These are phyloP conservation scores for Leccinum broughii DNA, from an alignment of 768 basidiomycete species.

Conservation along the genomic window DNA sequence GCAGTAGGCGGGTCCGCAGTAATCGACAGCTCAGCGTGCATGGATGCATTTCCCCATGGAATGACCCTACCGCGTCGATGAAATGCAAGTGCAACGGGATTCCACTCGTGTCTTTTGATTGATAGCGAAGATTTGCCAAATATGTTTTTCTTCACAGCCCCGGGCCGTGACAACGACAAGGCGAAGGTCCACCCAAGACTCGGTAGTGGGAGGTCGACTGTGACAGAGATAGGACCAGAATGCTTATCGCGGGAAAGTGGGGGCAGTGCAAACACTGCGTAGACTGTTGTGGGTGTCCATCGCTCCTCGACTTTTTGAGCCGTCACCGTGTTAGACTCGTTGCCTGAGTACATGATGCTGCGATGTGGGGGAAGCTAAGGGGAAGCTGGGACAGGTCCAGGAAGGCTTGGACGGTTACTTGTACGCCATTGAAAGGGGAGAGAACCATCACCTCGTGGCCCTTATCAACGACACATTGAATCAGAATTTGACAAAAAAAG, in stretches of 20 bases:
- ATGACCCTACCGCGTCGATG: background rate
- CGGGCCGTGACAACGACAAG: constrained; percentile 38
- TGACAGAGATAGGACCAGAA: background rate
- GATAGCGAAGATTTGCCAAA: no score
- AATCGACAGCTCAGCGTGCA: constrained; percentile 14
- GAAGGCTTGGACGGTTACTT: background rate
- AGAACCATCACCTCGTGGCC: background rate
- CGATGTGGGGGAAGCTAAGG: background rate
- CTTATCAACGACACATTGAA: constrained; percentile 1
- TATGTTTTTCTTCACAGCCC: no score
- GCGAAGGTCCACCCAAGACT: constrained; percentile 18
- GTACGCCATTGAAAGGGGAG: background rate
- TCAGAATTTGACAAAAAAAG: background rate
- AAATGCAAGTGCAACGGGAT: constrained; percentile 13
- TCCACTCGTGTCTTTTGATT: background rate
- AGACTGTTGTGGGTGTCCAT: constrained; percentile 16
- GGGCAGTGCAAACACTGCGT: constrained; percentile 4
- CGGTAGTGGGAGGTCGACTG: constrained; percentile 12
- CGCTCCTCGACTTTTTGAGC: background rate
- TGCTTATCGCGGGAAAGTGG: background rate
- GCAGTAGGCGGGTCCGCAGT: background rate
- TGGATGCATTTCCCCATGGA: constrained; percentile 18
- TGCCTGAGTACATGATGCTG: background rate
- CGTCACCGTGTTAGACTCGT: background rate
- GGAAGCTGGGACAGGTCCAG: background rate